Evolutionary conservation across 2,329 filamentous ascomycete species (phyloP), one percentile per base, ranked within the genome.

Genomic region (Neurospora crassa): DNA sequence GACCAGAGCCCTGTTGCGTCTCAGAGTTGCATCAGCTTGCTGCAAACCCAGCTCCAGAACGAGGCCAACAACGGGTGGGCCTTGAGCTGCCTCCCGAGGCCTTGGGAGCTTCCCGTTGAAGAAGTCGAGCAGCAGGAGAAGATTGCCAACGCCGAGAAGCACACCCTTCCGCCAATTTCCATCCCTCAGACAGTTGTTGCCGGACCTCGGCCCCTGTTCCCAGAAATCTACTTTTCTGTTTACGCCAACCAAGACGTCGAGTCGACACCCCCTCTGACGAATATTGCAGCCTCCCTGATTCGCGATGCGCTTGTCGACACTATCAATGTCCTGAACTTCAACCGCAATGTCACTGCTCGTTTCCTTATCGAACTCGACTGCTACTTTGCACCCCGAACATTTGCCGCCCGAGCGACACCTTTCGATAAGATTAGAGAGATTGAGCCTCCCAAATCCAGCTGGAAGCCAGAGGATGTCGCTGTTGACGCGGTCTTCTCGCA

Each of bases 401-500:
- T 99, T 80, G 90, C 97, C 71, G 97, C 97, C 82, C 91, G 96
- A 71, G 94, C 93, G 1, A 97, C 93, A 1, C 90, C 94, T 0
- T 97, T 97, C 77, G 96, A 99, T 80, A 91, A 94, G 78, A 87
- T 99, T 68, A 88, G 91, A 42, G 90, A 90, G 67, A 85, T 91
- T 20, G 88, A 89, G 42, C 83, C 82, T 1, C 86, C 88, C 70
- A 86, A 87, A 74, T 89, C 91, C 16, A 94, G 93, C 0, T 99
- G 96, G 95, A 99, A 99, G 81, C 94, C 96, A 0, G 96, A 99
- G 82, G 96, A 99, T 81, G 92, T 98, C 72, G 92, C 92, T 3
- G 93, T 99, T n/a, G 96, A 99, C 80, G 94, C 95, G 5, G 93
- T 98, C 71, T 99, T 99, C 81, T 97, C 94, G 1, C 95, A 98